Conservation (phyloP, 345 rosid species). For the Brassica rapa region DNA sequence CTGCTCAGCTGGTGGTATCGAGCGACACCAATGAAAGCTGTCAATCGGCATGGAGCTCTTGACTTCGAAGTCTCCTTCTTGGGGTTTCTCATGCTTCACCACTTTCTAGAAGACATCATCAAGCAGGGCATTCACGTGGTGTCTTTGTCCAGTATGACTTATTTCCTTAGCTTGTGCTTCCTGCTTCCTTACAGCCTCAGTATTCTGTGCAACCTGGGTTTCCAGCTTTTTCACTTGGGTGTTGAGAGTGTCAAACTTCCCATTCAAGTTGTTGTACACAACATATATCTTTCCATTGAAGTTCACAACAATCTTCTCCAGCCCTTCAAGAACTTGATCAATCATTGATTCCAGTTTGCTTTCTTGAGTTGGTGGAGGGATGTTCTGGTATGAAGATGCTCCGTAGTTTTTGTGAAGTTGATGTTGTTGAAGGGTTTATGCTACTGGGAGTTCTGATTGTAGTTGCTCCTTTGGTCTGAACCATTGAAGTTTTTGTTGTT, state of each 20-base stretch:
- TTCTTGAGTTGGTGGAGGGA: neutral
- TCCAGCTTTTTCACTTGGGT: neutral
- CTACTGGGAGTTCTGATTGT: neutral
- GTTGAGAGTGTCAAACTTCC: neutral
- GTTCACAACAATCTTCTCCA: neutral
- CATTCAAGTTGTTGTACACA: neutral
- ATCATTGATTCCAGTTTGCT: neutral
- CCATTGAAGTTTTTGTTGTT: neutral
- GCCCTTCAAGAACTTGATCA: neutral
- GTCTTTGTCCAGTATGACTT: neutral
- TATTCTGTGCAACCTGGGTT: neutral
- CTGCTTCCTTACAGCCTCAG: neutral
- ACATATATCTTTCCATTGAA: neutral
- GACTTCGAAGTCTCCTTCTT: no score
- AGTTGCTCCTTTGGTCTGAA: neutral
- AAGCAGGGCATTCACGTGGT: neutral
- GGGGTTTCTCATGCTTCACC: neutral
- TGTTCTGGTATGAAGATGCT: neutral
- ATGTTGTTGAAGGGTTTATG: neutral
- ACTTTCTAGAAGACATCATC: neutral
- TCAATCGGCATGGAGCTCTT: no score
- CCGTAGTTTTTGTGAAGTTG: neutral
- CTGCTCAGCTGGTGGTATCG: no score
- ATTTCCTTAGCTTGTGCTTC: neutral
- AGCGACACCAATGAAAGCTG: no score